A percentile compares a stretch with the other conserved stretches of the same genome.
phyloP scores from a whole-genome alignment of 495 filamentous ascomycete species.

The Talaromyces trachyspermus region DNA sequence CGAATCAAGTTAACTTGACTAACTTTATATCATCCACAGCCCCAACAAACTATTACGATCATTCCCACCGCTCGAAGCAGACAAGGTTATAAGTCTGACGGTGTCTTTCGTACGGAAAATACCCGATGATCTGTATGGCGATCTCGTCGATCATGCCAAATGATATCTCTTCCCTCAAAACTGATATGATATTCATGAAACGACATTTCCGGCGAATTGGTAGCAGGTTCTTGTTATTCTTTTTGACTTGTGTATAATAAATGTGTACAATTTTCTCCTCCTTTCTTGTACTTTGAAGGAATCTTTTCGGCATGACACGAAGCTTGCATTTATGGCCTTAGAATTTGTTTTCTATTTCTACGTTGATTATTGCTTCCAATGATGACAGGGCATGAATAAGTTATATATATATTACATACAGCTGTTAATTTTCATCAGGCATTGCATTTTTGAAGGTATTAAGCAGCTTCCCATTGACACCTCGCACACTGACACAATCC shows the following conservation, averaged over 20 bases:
- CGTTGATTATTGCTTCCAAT: no score
- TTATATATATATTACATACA: no score
- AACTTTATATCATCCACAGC: constrained; percentile 39
- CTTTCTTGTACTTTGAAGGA: neutral
- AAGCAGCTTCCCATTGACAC: constrained; percentile 53
- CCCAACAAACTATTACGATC: constrained; percentile 85
- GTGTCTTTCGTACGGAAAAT: constrained; percentile 77
- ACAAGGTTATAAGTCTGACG: constrained; percentile 71
- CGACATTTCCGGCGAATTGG: no score
- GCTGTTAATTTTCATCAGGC: no score
- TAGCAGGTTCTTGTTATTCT: no score
- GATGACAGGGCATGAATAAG: no score
- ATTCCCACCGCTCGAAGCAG: constrained; percentile 79
- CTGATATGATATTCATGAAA: no score
- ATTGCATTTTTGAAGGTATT: neutral
- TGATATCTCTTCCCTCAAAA: no score
- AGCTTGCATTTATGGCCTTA: neutral
- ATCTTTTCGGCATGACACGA: neutral
- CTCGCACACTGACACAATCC: constrained; percentile 77
- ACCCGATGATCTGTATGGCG: constrained; percentile 79
- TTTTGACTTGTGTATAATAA: neutral
- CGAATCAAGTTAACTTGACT: neutral
- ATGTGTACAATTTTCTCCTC: neutral
- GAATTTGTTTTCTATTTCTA: no score
- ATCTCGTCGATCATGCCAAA: constrained; percentile 80